Evolutionary conservation across 164 flowering plant species (phyloP).

Genomic region (Hamamelis virginiana): DNA sequence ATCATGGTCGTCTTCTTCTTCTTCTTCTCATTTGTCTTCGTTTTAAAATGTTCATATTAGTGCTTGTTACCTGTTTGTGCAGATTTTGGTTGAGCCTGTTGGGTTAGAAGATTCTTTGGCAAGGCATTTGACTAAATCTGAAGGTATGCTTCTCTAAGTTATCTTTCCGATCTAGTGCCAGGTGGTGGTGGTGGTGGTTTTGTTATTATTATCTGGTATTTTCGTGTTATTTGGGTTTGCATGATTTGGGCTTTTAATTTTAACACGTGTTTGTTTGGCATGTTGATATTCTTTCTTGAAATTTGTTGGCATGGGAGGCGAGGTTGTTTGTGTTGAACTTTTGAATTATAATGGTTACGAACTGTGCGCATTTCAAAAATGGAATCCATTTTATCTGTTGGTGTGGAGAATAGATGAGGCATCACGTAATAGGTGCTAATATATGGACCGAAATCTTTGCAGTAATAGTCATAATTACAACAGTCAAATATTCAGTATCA

Average conservation of each 20-base stretch:
- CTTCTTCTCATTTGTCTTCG: neutral
- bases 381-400: too few species aligned
- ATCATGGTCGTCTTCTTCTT: too few species aligned
- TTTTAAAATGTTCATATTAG: neutral
- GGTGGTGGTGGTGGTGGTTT: neutral
- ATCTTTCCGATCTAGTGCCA: neutral
- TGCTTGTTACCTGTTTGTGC: slow-evolving; percentile 1
- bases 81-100: slow-evolving; percentile 15
- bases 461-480: neutral
- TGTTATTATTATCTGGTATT: neutral
- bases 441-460: too few species aligned
- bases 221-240: neutral
- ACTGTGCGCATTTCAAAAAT: too few species aligned
- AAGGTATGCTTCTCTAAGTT: slow-evolving; percentile 16
- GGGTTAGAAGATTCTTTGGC: slow-evolving; percentile 11
- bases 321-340: too few species aligned
- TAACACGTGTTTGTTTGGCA: neutral
- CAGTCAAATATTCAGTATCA: neutral
- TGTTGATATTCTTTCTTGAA: too few species aligned
- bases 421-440: too few species aligned
- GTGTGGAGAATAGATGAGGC: too few species aligned
- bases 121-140: slow-evolving; percentile 4
- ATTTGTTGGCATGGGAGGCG: too few species aligned
- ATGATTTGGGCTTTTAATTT: neutral
- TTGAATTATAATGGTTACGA: too few species aligned